Base-by-base conservation (phyloP, 202 grass and related monocot genomes). In the Saccharum hybrid region DNA sequence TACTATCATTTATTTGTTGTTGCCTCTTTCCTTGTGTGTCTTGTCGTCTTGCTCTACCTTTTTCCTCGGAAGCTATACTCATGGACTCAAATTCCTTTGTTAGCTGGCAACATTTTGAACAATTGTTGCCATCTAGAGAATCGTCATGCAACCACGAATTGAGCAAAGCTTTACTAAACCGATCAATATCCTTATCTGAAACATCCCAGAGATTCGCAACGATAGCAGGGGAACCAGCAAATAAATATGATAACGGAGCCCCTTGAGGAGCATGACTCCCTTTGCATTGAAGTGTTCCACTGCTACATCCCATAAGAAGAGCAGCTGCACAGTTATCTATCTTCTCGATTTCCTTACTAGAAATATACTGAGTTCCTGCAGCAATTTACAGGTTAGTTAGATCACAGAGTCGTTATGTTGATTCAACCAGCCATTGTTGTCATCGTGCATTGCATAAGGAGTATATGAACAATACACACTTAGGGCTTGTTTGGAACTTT, bases 241-340 rank as follows among this genome's bases (percentile, higher is more conserved):
- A 90, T 80, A 98, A 82, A 83, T 98, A 96, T 36, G 96, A 98
- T 22, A 96, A 83, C 69, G 96, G 92, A n/a, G 87, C 75, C 5
- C 96, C 93, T 84, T 79, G 89, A 68, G 96, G 93, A 67, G 84
- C 91, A 84, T 98, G 90, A 70, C 84, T 79, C 68, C 96, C 91
- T 82, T 77, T 89, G 72, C 80, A 91, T 28, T 80, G 34, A 70
- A 99, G 82, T 42, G 82, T 78, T 43, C 93, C 96, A 56, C 93
- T 99, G 78, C 91, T 94, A 65, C 96, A 99, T 59, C 96, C 96
- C 96, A 99, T 99, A 63, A 99, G 96, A 85, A 99, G 85, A 90
- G 89, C 83, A 30, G 91, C 96, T 36, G 96, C 89, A 80, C 88
- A 91, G 14, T 84, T 83, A 33, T 99, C 79, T 51, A 98, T 48